Conservation (phyloP, 306 rosid genomes). For the Potentilla sterilis region DNA sequence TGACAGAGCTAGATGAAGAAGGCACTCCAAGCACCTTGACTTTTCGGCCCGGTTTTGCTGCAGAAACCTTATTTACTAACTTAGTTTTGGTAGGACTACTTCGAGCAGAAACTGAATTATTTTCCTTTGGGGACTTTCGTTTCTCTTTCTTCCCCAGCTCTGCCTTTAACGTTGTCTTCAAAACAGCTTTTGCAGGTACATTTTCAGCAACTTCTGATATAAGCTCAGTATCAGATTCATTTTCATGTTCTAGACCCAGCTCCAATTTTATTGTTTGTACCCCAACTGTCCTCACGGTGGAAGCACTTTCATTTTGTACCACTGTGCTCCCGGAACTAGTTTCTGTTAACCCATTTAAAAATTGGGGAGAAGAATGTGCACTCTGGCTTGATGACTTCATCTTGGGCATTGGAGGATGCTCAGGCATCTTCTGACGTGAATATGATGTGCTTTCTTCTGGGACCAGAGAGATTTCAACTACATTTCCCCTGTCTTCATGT, state of each 20-base stretch:
- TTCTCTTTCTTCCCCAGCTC: constrained; percentile 40
- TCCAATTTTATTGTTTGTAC: constrained; percentile 37
- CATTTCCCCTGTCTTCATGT: constrained; percentile 38
- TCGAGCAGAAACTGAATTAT: constrained; percentile 39
- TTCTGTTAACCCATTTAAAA: constrained; percentile 31
- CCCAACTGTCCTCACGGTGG: constrained; percentile 40
- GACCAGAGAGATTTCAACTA: constrained; percentile 48
- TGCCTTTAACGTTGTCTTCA: constrained; percentile 26
- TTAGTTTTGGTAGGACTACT: constrained; percentile 45
- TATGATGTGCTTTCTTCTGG: constrained; percentile 55
- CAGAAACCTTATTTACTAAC: constrained; percentile 43
- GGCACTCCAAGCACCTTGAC: constrained; percentile 58
- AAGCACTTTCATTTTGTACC: constrained; percentile 29
- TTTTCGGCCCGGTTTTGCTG: constrained; percentile 50
- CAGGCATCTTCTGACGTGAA: constrained; percentile 33
- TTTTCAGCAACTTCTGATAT: constrained; percentile 41
- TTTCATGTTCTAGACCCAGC: constrained; percentile 30
- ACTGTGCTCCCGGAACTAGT: constrained; percentile 19
- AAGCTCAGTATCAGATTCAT: constrained; percentile 21
- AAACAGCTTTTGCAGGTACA: constrained; percentile 32
- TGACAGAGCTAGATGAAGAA: constrained; percentile 52
- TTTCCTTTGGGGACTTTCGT: constrained; percentile 30
- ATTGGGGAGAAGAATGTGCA: constrained; percentile 44
- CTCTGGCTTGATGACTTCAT: constrained; percentile 37
- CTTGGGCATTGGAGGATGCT: constrained; percentile 36